phyloP scores from a whole-genome alignment of 2,329 filamentous ascomycete species.

The Mycosphaerella arachidis region DNA sequence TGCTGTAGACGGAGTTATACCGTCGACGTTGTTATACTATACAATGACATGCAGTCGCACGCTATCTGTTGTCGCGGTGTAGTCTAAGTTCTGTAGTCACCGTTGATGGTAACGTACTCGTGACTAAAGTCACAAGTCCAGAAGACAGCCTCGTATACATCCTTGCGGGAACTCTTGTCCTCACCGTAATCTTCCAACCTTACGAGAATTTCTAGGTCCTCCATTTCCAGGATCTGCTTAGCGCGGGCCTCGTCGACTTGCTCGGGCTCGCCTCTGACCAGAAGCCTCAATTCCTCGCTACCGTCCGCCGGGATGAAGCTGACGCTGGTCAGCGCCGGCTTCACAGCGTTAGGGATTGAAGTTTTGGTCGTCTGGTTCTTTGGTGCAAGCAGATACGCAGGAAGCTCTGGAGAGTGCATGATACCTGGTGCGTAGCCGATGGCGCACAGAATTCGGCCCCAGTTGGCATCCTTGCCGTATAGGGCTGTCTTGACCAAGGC shows the following conservation, averaged over 20 bases:
- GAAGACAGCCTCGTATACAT: conserved; percentile 57
- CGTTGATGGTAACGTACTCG: conserved; percentile 71
- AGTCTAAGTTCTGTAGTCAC: conserved; percentile 58
- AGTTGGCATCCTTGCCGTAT: conserved; percentile 96
- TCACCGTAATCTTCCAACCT: conserved; percentile 55
- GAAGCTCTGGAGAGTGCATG: conserved; percentile 26
- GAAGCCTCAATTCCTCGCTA: conserved; percentile 68
- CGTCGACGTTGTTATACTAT: too few species aligned
- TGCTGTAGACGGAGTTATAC: too few species aligned
- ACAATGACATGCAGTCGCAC: too few species aligned
- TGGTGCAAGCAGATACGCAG: background rate
- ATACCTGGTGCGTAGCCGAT: conserved; percentile 74
- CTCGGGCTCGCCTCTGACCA: conserved; percentile 77
- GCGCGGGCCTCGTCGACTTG: conserved; percentile 71
- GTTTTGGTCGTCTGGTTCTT: background rate
- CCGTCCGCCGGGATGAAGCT: conserved; percentile 75
- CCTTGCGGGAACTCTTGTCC: background rate
- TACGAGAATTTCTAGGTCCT: conserved; percentile 76
- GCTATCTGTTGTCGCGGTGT: too few species aligned
- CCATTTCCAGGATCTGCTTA: conserved; percentile 69
- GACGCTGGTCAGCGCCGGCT: conserved; percentile 68
- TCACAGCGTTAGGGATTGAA: conserved; percentile 46
- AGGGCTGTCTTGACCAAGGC: conserved; percentile 95
- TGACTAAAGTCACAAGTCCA: conserved; percentile 88
- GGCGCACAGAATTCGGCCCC: conserved; percentile 93